These are phyloP conservation scores for Monosporascus sp. DNA, from an alignment of 2,329 filamentous ascomycete species.

Conservation along the genomic window DNA sequence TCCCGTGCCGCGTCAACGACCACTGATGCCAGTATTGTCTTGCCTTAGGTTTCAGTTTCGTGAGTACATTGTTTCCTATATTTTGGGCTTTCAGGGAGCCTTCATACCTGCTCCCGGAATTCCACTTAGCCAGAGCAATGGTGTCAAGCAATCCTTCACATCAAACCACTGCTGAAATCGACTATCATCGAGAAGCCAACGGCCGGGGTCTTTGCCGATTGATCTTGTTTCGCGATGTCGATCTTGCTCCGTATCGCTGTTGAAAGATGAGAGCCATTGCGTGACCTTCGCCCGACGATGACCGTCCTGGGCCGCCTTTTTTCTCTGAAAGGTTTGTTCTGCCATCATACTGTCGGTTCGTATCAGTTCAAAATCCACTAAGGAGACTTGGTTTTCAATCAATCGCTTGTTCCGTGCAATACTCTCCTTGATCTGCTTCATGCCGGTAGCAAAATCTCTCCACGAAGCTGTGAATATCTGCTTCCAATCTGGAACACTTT, in stretches of 20 bases:
- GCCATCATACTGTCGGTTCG: slow-evolving; percentile 12
- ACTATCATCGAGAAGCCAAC: slow-evolving; percentile 25
- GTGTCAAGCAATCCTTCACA: slow-evolving; percentile 9
- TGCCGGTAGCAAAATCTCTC: slow-evolving; percentile 23
- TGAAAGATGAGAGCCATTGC: slow-evolving; percentile 13
- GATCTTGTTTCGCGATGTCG: slow-evolving; percentile 6
- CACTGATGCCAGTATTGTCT: slow-evolving; percentile 30
- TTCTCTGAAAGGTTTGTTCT: slow-evolving; percentile 11
- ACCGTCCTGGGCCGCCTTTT: slow-evolving; percentile 10
- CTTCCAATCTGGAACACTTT: slow-evolving; percentile 19
- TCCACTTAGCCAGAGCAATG: slow-evolving; percentile 33
- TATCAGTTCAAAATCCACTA: slow-evolving; percentile 21
- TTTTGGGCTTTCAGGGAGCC: neutral
- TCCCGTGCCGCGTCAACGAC: slow-evolving; percentile 27
- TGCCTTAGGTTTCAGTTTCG: slow-evolving; percentile 7
- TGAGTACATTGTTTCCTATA: neutral
- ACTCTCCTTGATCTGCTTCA: slow-evolving; percentile 23
- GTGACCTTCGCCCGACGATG: slow-evolving; percentile 5
- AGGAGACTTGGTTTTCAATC: slow-evolving; percentile 24
- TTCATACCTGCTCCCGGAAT: slow-evolving; percentile 33
- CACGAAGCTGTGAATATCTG: slow-evolving; percentile 28
- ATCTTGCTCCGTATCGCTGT: slow-evolving; percentile 6
- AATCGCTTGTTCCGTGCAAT: slow-evolving; percentile 22
- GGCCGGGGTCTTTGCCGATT: slow-evolving; percentile 13
- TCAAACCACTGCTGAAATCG: slow-evolving; percentile 20